phyloP scores from a whole-genome alignment of 2,329 filamentous ascomycete species.

The Verticillium longisporum region DNA sequence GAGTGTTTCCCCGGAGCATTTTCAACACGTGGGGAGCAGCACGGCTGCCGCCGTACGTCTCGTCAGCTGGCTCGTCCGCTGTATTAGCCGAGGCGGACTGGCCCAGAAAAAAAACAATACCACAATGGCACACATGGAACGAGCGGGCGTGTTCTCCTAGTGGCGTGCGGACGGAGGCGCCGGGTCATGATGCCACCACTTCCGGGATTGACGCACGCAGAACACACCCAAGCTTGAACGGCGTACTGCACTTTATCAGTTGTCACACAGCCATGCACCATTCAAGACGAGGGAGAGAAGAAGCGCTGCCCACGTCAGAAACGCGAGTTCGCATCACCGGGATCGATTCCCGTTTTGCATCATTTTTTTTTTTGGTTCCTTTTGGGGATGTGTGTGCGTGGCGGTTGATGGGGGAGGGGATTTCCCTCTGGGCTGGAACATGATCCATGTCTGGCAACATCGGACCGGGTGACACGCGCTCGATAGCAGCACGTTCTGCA shows the following conservation, averaged over 20 bases:
- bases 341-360: neutral
- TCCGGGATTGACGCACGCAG: neutral
- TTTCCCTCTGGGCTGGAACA: neutral
- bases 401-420: neutral
- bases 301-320: no score
- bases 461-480: neutral
- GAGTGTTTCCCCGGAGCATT: no score
- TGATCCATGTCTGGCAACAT: neutral
- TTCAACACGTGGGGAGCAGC: no score
- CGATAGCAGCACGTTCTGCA: neutral
- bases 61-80: no score
- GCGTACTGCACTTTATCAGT: no score
- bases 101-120: no score
- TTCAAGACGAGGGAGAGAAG: no score
- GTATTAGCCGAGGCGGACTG: neutral
- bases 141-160: neutral
- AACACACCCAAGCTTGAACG: neutral
- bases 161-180: neutral
- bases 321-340: neutral
- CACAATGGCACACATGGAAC: no score
- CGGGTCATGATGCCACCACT: neutral
- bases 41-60: no score
- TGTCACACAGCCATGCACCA: no score
- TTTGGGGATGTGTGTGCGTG: neutral
- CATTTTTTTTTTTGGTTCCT: no score